A percentile compares a stretch with the other conserved stretches of the same genome.
phyloP scores from a whole-genome alignment of 2,329 filamentous ascomycete species.

The Pseudocercospora eumusae region DNA sequence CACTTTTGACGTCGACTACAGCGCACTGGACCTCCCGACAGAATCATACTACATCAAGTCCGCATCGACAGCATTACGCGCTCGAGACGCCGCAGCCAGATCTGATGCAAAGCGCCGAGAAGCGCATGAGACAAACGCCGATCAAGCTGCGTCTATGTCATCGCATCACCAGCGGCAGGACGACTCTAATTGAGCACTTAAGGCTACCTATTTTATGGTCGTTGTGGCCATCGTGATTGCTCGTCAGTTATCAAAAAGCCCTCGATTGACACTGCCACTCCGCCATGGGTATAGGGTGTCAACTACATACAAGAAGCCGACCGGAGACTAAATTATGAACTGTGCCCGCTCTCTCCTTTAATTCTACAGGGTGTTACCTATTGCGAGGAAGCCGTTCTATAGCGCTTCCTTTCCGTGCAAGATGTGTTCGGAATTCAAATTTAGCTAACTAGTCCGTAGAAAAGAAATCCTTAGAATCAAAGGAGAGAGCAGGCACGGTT shows the following conservation, averaged over 20 bases:
- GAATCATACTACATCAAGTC: background rate
- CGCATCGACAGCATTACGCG: slow-evolving; percentile 52
- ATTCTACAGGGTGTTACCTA: too few relatives aligned
- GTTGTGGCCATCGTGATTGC: background rate
- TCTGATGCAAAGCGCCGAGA: background rate
- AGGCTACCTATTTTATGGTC: background rate
- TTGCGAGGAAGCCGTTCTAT: too few relatives aligned
- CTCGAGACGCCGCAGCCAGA: slow-evolving; percentile 33
- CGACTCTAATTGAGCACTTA: background rate
- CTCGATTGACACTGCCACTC: background rate
- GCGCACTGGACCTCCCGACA: background rate
- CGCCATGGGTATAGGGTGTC: too few relatives aligned
- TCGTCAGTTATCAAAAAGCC: background rate
- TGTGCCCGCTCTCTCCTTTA: too few relatives aligned
- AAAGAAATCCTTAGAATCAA: too few relatives aligned
- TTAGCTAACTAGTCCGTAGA: too few relatives aligned
- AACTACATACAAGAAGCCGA: too few relatives aligned
- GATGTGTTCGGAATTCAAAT: too few relatives aligned
- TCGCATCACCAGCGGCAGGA: background rate
- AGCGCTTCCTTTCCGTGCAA: too few relatives aligned
- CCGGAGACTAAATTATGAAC: too few relatives aligned
- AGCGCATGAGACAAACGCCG: background rate
- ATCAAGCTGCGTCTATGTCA: background rate
- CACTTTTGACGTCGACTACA: slow-evolving; percentile 29
- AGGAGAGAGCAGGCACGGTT: too few relatives aligned